These are phyloP conservation scores for Metschnikowia kunwiensis DNA, from an alignment of 805 yeast genomes.

Conservation along the genomic window DNA sequence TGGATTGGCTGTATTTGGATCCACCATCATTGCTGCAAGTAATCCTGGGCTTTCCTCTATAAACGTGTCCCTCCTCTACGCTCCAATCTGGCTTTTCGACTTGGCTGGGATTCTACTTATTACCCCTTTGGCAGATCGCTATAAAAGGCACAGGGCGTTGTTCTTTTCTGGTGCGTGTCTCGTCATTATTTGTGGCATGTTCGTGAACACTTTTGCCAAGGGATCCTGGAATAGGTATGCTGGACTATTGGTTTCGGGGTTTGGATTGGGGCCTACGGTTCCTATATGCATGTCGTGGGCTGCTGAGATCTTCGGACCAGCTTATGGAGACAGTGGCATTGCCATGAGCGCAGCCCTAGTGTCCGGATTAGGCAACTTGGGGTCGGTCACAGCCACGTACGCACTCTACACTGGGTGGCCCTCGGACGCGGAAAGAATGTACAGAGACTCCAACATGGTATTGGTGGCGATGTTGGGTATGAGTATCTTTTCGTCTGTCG, in stretches of 20 bases:
- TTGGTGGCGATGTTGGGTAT: slow-evolving; percentile 72
- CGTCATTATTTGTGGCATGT: slow-evolving; percentile 69
- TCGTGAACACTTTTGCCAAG: slow-evolving; percentile 72
- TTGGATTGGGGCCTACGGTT: slow-evolving; percentile 86
- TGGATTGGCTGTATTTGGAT: slow-evolving; percentile 81
- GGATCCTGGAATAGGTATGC: slow-evolving; percentile 75
- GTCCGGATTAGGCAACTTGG: slow-evolving; percentile 81
- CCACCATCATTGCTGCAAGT: slow-evolving; percentile 65
- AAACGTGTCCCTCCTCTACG: slow-evolving; percentile 69
- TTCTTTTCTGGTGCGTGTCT: slow-evolving; percentile 61
- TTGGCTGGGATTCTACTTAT: slow-evolving; percentile 68
- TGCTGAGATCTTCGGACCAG: slow-evolving; percentile 65
- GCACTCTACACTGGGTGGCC: slow-evolving; percentile 89
- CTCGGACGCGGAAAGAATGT: slow-evolving; percentile 59
- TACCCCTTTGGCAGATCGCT: slow-evolving; percentile 78
- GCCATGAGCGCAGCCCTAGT: slow-evolving; percentile 82
- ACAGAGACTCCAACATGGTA: slow-evolving; percentile 76
- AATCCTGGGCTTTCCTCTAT: slow-evolving; percentile 63
- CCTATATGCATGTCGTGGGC: slow-evolving; percentile 85
- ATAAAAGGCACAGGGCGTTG: slow-evolving; percentile 52
- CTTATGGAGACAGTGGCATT: slow-evolving; percentile 79
- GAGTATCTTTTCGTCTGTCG: slow-evolving; percentile 50
- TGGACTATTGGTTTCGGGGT: slow-evolving; percentile 77
- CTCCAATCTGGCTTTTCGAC: slow-evolving; percentile 89
- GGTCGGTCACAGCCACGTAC: slow-evolving; percentile 80